Evolutionary conservation across 305 asterid genomes (phyloP).

Genomic region (Fraxinus xanthoxyloides): DNA sequence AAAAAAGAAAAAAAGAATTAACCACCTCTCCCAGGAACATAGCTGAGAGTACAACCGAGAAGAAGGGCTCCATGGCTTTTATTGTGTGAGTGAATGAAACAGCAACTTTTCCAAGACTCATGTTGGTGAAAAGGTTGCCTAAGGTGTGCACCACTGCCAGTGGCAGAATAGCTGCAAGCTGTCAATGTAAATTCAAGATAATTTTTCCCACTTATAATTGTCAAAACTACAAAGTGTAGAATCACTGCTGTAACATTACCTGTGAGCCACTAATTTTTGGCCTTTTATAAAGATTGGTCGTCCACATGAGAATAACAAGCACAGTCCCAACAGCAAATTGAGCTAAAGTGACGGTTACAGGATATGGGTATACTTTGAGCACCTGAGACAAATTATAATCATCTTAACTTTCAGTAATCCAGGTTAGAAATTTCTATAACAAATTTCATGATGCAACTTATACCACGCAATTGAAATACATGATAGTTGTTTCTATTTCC

Average conservation of each 20-base stretch:
- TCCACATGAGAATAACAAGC: slow-evolving; percentile 78
- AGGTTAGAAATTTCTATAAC: not conserved
- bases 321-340: slow-evolving; percentile 88
- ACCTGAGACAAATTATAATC: slow-evolving; percentile 45
- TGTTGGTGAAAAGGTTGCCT: slow-evolving; percentile 93
- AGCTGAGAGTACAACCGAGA: slow-evolving; percentile 91
- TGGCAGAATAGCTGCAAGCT: slow-evolving; percentile 89
- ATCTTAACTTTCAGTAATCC: slow-evolving; percentile 10
- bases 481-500: not conserved
- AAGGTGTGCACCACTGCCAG: slow-evolving; percentile 83
- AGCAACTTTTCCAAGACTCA: slow-evolving; percentile 98
- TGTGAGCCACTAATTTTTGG: slow-evolving; percentile 87
- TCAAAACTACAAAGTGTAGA: slow-evolving; percentile 6
- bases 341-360: slow-evolving; percentile 73
- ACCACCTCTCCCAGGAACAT: slow-evolving; percentile 94
- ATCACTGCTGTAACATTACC: slow-evolving; percentile 39
- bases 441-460: slow-evolving; percentile 11
- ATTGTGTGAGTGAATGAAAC: slow-evolving; percentile 97
- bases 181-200: slow-evolving; percentile 28
- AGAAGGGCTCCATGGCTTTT: slow-evolving; percentile 98
- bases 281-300: slow-evolving; percentile 65
- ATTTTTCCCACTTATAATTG: not conserved
- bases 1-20: slow-evolving; percentile 3
- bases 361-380: slow-evolving; percentile 76
- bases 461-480: not conserved